Evolutionary conservation across 768 basidiomycete genomes (phyloP), one percentile per base, ranked within the genome.

Genomic region (Auricularia cornea): DNA sequence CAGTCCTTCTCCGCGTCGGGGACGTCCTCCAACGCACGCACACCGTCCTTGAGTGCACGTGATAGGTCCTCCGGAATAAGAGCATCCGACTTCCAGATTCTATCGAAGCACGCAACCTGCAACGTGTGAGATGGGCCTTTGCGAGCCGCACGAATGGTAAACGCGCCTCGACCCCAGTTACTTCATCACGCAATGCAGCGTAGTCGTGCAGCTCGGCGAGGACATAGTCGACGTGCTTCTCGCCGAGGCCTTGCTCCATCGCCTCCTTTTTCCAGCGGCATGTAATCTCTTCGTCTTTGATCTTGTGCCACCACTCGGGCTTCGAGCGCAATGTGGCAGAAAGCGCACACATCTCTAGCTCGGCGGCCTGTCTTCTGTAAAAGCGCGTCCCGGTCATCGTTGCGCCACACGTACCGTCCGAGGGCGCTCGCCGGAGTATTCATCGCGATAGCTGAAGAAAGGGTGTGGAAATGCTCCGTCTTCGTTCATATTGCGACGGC

Each of bases 121-220:
- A 26, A 23, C 35, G 6, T 32, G 8, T 10, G 6, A 32, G 30
- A 2, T 28, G 41, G 1, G 44, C 20, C 20, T 26, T n/a, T 20
- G 26, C 1, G 31, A 18, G 3, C n/a, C n/a, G n/a, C n/a, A n/a
- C n/a, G n/a, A n/a, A 16, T 6, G 11, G 12, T 6, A 1, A 3
- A n/a, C 62, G 1, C 8, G 38, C 60, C 18, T 59, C 63, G 73
- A 64, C 73, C 75, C 82, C 81, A 57, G 73, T 69, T n/a, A 69
- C 62, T 48, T 71, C 70, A 62, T 83, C 79, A 29, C 77, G 69
- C 3, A 83, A 72, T 11, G 70, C 65, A 41, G 73, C 76, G 65
- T 83, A 83, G 0, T 81, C 81, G 1, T 63, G 67, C 3, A 84
- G 70, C 67, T 84, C 83, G 62, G 82, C 80, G 8, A 83, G 67